Evolutionary conservation across 164 flowering plant genomes (phyloP).

Genomic region (Liquidambar formosana): DNA sequence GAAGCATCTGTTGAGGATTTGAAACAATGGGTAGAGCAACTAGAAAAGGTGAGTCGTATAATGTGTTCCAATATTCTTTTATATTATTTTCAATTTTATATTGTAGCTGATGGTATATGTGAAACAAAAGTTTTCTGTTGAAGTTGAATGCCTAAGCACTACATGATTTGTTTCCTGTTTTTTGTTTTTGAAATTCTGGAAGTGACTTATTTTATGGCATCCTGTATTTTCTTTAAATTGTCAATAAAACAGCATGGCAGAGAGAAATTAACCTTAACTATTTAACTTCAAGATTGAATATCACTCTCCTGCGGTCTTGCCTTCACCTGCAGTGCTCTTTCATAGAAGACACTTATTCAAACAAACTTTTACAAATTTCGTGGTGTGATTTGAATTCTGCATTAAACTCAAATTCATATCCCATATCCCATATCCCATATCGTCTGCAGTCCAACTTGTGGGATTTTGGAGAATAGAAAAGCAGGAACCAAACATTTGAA

Average conservation of each 20-base stretch:
- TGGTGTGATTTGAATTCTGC: too few relatives aligned
- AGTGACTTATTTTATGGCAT: background rate
- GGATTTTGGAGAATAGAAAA: too few relatives aligned
- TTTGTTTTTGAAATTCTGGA: too few relatives aligned
- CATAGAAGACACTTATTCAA: too few relatives aligned
- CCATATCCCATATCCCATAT: too few relatives aligned
- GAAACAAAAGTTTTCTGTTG: background rate
- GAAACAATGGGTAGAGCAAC: slow-evolving; percentile 34
- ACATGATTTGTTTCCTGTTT: background rate
- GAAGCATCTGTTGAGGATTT: slow-evolving; percentile 51
- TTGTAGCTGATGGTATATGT: background rate
- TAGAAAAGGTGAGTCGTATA: slow-evolving; percentile 48
- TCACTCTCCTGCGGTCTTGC: too few relatives aligned
- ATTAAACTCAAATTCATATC: too few relatives aligned
- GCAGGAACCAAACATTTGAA: too few relatives aligned
- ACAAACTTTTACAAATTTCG: too few relatives aligned
- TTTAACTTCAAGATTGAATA: background rate
- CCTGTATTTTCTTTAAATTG: background rate
- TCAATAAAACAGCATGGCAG: background rate
- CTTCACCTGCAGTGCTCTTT: too few relatives aligned
- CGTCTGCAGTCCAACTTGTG: too few relatives aligned
- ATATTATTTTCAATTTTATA: background rate
- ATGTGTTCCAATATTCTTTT: background rate
- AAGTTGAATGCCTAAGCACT: background rate
- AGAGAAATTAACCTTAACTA: background rate